Evolutionary conservation across 2,329 filamentous ascomycete species (phyloP).

Genomic region (Pseudogymnoascus destructans): DNA sequence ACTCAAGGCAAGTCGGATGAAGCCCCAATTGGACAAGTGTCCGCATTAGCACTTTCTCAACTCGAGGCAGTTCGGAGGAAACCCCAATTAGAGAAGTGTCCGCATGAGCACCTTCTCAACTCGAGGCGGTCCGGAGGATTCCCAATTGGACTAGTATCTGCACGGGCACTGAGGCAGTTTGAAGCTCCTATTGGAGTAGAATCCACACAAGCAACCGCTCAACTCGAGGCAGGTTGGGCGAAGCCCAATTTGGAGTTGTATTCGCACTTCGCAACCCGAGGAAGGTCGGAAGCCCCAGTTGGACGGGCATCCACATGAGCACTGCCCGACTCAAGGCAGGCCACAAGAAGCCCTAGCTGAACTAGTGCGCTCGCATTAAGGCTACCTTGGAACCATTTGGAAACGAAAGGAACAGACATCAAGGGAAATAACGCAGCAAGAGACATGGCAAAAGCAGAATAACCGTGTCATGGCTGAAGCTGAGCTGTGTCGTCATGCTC

Average conservation of each 20-base stretch:
- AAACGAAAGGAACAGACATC: not conserved
- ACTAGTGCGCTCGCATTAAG: not conserved
- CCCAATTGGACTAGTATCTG: not conserved
- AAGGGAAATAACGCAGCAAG: not conserved
- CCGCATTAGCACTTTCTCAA: not conserved
- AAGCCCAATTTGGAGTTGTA: not conserved
- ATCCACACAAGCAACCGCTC: not conserved
- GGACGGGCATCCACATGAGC: not conserved
- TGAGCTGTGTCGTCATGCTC: not conserved
- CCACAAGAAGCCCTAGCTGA: not conserved
- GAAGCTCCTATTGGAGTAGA: not conserved
- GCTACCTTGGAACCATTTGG: not conserved
- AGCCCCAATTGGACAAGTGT: not conserved
- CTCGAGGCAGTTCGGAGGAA: not conserved
- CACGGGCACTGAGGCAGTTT: not conserved
- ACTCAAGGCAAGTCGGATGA: not conserved
- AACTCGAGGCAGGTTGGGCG: not conserved
- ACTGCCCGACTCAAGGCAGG: not conserved
- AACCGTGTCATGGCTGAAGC: not conserved
- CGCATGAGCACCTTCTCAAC: not conserved
- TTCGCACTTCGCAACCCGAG: not conserved
- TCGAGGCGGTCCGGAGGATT: not conserved
- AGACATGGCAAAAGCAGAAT: not conserved
- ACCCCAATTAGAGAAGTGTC: not conserved
- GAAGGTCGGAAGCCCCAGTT: not conserved